Evolutionary conservation across 805 yeast genomes (phyloP).

Genomic region (Ogataea salicorniae): DNA sequence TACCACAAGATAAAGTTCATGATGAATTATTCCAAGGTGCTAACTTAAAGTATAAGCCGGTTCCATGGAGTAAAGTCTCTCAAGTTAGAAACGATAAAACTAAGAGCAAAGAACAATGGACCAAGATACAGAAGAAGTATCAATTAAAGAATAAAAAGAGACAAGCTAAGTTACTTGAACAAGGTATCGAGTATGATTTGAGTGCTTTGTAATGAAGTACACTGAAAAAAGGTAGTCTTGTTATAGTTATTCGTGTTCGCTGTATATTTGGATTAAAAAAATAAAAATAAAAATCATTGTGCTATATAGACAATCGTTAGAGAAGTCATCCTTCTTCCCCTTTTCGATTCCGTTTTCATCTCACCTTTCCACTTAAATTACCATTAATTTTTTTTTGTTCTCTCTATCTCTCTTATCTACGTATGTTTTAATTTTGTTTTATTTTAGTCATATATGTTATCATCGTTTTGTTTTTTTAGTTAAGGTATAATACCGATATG

Average conservation of each 20-base stretch:
- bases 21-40: slow-evolving; percentile 57
- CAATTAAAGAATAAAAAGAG: slow-evolving; percentile 39
- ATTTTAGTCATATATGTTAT: no score
- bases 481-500: no score
- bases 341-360: no score
- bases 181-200: slow-evolving; percentile 53
- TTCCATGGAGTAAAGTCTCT: slow-evolving; percentile 56
- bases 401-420: no score
- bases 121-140: slow-evolving; percentile 43
- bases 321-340: no score
- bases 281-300: no score
- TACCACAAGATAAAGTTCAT: slow-evolving; percentile 53
- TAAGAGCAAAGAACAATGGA: slow-evolving; percentile 54
- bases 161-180: slow-evolving; percentile 43
- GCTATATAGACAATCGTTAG: no score
- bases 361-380: no score
- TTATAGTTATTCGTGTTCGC: background rate
- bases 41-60: slow-evolving; percentile 46
- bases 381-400: no score
- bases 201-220: slow-evolving; percentile 13
- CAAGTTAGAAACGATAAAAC: slow-evolving; percentile 50
- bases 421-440: no score
- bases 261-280: background rate
- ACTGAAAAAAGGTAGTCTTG: background rate
- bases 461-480: no score